phyloP scores from a whole-genome alignment of 2,329 filamentous ascomycete species.

The Colletotrichum shisoi region DNA sequence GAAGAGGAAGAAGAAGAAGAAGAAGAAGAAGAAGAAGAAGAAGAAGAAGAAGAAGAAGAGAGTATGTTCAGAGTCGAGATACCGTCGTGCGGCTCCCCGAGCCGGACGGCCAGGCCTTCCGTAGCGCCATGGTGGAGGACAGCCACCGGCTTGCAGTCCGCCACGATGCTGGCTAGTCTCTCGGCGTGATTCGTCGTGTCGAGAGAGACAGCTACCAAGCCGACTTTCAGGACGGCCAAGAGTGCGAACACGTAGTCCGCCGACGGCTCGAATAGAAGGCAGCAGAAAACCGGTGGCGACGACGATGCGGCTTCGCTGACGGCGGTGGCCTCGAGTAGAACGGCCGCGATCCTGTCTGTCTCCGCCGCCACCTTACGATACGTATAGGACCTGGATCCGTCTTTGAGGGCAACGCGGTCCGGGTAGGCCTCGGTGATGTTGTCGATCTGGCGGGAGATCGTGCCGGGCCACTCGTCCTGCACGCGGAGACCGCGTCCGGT shows the following conservation, averaged over 20 bases:
- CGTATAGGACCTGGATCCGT: not conserved
- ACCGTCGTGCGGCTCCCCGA: not conserved
- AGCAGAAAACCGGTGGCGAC: not conserved
- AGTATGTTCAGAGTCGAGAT: not conserved
- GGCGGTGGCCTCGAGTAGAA: slow-evolving; percentile 44
- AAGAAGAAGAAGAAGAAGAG: too few species aligned
- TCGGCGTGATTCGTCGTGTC: slow-evolving; percentile 18
- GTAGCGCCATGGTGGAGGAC: not conserved
- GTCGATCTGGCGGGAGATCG: slow-evolving; percentile 7
- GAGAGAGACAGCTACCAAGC: slow-evolving; percentile 52
- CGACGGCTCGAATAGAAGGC: slow-evolving; percentile 19
- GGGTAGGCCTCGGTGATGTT: not conserved
- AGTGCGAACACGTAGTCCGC: slow-evolving; percentile 50
- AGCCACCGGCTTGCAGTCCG: not conserved
- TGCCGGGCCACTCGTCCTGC: not conserved
- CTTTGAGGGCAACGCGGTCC: slow-evolving; percentile 11
- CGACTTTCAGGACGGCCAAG: slow-evolving; percentile 53
- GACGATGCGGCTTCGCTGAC: slow-evolving; percentile 50
- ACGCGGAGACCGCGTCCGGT: slow-evolving; percentile 1
- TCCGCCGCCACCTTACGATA: slow-evolving; percentile 1
- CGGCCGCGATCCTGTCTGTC: not conserved
- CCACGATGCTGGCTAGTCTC: not conserved
- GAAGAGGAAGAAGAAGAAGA: too few species aligned
- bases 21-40: too few species aligned
- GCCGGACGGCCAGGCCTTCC: not conserved